phyloP scores from a whole-genome alignment of 257 asterid genomes.

The Solanum virginianum region DNA sequence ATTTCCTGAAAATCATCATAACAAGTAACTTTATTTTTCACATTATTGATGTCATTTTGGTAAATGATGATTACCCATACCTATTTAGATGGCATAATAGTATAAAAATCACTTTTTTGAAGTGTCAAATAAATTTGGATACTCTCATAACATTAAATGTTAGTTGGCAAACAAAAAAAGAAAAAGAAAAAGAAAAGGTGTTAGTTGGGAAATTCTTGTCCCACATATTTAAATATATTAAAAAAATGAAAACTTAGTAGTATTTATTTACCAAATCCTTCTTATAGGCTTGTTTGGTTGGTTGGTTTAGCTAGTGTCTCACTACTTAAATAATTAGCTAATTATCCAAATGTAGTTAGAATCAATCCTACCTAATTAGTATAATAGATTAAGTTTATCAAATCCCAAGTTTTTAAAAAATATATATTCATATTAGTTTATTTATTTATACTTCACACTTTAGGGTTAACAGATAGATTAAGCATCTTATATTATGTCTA shows the following conservation, averaged over 20 bases:
- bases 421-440: too few relatives aligned
- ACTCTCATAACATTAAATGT: background rate
- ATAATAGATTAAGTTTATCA: background rate
- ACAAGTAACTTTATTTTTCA: background rate
- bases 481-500: background rate
- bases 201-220: background rate
- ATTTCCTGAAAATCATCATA: background rate
- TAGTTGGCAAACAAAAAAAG: background rate
- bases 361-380: background rate
- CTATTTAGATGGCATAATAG: background rate
- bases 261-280: background rate
- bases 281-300: background rate
- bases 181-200: background rate
- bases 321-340: background rate
- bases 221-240: background rate
- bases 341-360: background rate
- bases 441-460: background rate
- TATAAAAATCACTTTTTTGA: background rate
- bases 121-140: background rate
- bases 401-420: background rate
- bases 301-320: background rate
- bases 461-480: background rate
- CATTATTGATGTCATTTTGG: background rate
- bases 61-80: background rate
- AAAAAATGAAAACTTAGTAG: background rate